These are phyloP conservation scores for Pneumocystis jirovecii DNA, from an alignment of 1,139 yeast genomes.

Conservation along the genomic window DNA sequence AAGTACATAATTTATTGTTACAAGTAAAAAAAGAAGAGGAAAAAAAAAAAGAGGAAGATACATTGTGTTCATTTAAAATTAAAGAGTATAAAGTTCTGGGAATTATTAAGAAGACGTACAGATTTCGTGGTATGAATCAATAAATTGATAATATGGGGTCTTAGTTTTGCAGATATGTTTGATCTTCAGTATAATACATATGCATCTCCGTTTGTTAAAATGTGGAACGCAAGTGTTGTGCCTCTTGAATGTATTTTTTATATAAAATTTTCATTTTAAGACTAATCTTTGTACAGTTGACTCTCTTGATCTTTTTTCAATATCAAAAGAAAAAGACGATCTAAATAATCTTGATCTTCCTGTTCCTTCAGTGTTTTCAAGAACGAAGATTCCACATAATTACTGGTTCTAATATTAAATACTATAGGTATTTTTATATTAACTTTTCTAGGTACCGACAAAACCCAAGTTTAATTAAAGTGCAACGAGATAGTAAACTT, in stretches of 20 bases:
- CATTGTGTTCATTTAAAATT: neutral
- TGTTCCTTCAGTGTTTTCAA: constrained; percentile 77
- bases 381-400: constrained; percentile 57
- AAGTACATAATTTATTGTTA: constrained; percentile 23
- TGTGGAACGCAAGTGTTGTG: neutral
- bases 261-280: neutral
- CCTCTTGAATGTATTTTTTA: neutral
- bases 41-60: neutral
- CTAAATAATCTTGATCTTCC: constrained; percentile 48
- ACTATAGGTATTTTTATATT: neutral
- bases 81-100: constrained; percentile 29
- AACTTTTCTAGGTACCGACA: constrained; percentile 28
- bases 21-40: neutral
- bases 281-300: neutral
- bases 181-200: neutral
- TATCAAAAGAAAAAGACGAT: constrained; percentile 23
- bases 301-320: constrained; percentile 1
- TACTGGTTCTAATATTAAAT: constrained; percentile 30
- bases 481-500: constrained; percentile 16
- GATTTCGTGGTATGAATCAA: constrained; percentile 37
- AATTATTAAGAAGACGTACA: constrained; percentile 52
- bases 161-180: neutral
- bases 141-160: neutral
- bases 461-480: constrained; percentile 39
- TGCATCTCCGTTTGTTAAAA: neutral